Evolutionary conservation across 177 flowering plant genomes (phyloP).

Genomic region (Telopea speciosissima): DNA sequence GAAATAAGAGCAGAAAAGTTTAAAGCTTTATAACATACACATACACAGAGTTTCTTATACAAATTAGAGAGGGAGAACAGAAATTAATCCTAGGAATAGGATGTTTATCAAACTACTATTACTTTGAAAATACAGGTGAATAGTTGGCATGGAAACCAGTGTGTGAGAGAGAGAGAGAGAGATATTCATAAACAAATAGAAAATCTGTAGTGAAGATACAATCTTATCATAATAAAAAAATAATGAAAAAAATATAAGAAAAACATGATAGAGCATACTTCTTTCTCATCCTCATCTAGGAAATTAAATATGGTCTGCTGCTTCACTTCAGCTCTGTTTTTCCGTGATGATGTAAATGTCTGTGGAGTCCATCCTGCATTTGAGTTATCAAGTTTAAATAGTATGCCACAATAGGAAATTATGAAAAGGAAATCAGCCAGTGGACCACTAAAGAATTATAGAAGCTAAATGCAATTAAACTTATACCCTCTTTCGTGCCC

Average conservation of each 20-base stretch:
- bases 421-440: not conserved
- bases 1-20: too few species aligned
- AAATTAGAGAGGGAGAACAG: too few species aligned
- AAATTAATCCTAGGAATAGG: too few species aligned
- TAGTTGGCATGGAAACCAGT: too few species aligned
- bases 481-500: slow-evolving; percentile 84
- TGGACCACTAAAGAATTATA: not conserved
- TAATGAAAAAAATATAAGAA: slow-evolving; percentile 2
- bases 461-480: not conserved
- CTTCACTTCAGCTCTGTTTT: slow-evolving; percentile 75
- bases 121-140: too few species aligned
- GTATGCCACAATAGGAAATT: not conserved
- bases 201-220: too few species aligned
- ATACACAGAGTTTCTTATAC: too few species aligned
- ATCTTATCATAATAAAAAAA: not conserved
- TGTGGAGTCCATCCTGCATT: slow-evolving; percentile 94
- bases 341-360: slow-evolving; percentile 86
- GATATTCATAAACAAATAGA: too few species aligned
- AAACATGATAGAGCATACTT: slow-evolving; percentile 34
- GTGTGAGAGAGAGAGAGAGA: too few species aligned
- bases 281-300: slow-evolving; percentile 91
- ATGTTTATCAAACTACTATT: too few species aligned
- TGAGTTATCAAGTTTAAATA: not conserved
- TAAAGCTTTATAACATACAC: too few species aligned
- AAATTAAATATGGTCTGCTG: slow-evolving; percentile 64